Conservation (phyloP, 2,329 filamentous ascomycete species). For the Phaeosphaeriaceae sp. region DNA sequence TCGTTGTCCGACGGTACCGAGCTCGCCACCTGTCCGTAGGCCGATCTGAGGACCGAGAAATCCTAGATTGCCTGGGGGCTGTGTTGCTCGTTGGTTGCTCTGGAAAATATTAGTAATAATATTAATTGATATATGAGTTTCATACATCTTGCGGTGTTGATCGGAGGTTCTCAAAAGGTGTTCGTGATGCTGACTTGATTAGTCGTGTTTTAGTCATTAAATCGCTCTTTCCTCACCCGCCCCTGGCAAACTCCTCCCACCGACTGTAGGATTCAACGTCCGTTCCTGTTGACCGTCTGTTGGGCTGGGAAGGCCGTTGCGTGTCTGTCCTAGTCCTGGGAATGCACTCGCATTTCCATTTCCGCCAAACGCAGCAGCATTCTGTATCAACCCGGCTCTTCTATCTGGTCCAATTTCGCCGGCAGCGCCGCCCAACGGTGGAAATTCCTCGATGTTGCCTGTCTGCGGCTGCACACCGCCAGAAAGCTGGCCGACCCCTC, state of each 20-base stretch:
- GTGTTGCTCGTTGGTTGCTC: constrained; percentile 35
- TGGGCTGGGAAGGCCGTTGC: constrained; percentile 51
- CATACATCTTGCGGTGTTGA: constrained; percentile 33
- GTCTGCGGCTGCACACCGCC: constrained; percentile 59
- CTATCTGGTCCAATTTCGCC: constrained; percentile 60
- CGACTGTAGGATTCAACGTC: constrained; percentile 37
- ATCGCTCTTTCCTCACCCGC: constrained; percentile 21
- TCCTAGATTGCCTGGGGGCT: constrained; percentile 35
- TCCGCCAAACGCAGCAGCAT: constrained; percentile 53
- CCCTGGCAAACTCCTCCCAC: constrained; percentile 34
- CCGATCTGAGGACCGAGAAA: constrained; percentile 39
- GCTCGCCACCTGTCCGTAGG: constrained; percentile 24
- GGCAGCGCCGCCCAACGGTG: constrained; percentile 62
- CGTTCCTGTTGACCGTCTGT: constrained; percentile 47
- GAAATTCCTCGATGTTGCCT: constrained; percentile 66
- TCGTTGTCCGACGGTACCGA: constrained; percentile 36
- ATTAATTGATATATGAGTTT: constrained; percentile 30
- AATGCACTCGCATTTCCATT: constrained; percentile 47
- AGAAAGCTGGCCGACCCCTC: constrained; percentile 59
- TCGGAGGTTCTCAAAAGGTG: constrained; percentile 42
- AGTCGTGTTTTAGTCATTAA: not conserved
- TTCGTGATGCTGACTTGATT: constrained; percentile 29
- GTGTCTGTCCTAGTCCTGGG: constrained; percentile 51
- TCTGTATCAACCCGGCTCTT: constrained; percentile 59
- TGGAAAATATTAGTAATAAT: constrained; percentile 8